Evolutionary conservation across 768 basidiomycete genomes (phyloP), one percentile per base, ranked within the genome.

Genomic region (Tricholomella constricta): DNA sequence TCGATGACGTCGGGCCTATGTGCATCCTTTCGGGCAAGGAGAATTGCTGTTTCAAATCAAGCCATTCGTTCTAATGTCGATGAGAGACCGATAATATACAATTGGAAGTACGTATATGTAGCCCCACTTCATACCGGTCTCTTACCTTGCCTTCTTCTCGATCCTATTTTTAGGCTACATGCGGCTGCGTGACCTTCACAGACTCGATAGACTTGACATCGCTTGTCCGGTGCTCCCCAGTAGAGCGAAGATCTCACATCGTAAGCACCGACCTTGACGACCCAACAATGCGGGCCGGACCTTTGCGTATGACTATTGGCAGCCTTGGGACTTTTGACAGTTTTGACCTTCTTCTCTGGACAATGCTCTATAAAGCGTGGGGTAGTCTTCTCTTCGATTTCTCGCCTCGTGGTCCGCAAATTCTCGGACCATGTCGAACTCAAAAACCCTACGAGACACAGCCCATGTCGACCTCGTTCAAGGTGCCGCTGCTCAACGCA

Each of bases 401-500:
- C 27, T 42, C 42, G 14, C 31, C 29, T 34, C 29, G 31, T 27
- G 23, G 41, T 42, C 25, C 41, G 25, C 41, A 26, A 22, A 7
- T 12, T 27, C n/a, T 45, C 44, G 15, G 45, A 44, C 41, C 42
- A 53, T 53, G 45, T 10, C 44, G 29, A 34, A 46, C 44, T 31
- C 44, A 22, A 40, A 31, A 25, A 37, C 15, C 6, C 15, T 4
- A 37, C 22, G 14, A 11, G 42, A 55, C 22, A 6, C 25, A 25
- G 17, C 35, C 7, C 40, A 32, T 20, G 25, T 26, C 32, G 45
- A 52, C 12, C 31, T 41, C 26, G 46, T 40, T 35, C 57, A 58
- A 38, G 57, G 54, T 7, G 57, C 57, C 26, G 54, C 57, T 23
- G 57, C 57, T 17, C 53, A 55, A 41, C 57, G 47, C 19, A 58